Evolutionary conservation across 768 basidiomycete genomes (phyloP).

Genomic region (Naematelia aurantialba): DNA sequence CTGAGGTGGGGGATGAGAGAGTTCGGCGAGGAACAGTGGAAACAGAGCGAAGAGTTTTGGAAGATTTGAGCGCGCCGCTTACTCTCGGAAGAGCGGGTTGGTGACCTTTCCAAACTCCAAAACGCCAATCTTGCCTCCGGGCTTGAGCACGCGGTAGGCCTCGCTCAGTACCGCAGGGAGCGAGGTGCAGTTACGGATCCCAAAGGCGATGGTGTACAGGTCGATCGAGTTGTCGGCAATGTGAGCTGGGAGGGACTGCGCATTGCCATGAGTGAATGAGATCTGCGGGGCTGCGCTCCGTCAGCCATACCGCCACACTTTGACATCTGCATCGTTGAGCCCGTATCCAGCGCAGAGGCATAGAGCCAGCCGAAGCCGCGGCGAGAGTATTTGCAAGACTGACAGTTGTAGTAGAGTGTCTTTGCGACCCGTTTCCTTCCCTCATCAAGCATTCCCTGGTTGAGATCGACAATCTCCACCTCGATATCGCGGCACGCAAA

Average conservation of each 20-base stretch:
- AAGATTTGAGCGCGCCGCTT: slow-evolving; percentile 49
- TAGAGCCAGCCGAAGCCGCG: no score
- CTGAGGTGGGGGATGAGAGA: not conserved
- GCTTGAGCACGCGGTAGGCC: slow-evolving; percentile 89
- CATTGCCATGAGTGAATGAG: slow-evolving; percentile 87
- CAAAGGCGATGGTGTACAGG: slow-evolving; percentile 97
- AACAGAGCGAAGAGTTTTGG: no score
- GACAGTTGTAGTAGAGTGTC: slow-evolving; percentile 98
- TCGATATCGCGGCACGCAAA: slow-evolving; percentile 84
- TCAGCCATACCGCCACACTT: not conserved
- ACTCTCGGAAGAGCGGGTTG: slow-evolving; percentile 82
- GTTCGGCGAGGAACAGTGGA: no score
- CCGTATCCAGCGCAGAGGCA: no score
- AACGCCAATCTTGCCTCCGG: slow-evolving; percentile 91
- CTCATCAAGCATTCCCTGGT: slow-evolving; percentile 89
- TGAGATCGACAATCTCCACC: slow-evolving; percentile 90
- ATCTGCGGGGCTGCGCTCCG: slow-evolving; percentile 73
- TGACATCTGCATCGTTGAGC: no score
- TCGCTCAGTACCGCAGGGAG: slow-evolving; percentile 80
- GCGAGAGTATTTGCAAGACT: slow-evolving; percentile 41
- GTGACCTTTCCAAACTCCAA: slow-evolving; percentile 92
- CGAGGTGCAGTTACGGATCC: slow-evolving; percentile 94
- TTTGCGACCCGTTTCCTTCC: slow-evolving; percentile 85
- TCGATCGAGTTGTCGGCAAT: slow-evolving; percentile 84
- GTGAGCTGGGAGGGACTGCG: slow-evolving; percentile 67